phyloP scores from a whole-genome alignment of 139 green algal genomes.

The Eudorina sp. region DNA sequence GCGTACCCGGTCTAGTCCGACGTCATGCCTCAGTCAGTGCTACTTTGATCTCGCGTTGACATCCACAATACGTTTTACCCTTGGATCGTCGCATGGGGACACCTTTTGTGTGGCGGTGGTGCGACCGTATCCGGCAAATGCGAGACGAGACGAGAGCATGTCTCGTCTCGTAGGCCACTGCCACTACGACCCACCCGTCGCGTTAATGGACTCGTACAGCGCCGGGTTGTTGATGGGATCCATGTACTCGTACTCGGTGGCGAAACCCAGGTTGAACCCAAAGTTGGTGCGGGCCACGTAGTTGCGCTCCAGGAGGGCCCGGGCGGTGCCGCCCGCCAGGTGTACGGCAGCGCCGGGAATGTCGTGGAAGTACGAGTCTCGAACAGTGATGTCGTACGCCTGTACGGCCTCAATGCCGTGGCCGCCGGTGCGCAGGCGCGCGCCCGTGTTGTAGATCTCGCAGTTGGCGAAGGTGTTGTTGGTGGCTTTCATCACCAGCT shows the following conservation, averaged over 20 bases:
- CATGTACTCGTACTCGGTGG: slow-evolving; percentile 44
- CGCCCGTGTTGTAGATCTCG: slow-evolving; percentile 38
- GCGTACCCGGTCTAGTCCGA: no score
- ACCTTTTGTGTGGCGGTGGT: no score
- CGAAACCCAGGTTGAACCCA: slow-evolving; percentile 46
- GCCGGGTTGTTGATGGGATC: slow-evolving; percentile 27
- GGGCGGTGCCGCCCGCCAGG: slow-evolving; percentile 32
- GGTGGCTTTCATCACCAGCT: slow-evolving; percentile 36
- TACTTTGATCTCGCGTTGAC: no score
- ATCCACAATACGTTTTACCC: no score
- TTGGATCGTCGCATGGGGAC: no score
- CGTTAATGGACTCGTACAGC: slow-evolving; percentile 34
- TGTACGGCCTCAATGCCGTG: slow-evolving; percentile 45
- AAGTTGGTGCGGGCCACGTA: slow-evolving; percentile 13
- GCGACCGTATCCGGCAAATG: no score
- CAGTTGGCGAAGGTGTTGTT: slow-evolving; percentile 32
- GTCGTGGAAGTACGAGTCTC: slow-evolving; percentile 51
- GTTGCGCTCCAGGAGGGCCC: slow-evolving; percentile 28
- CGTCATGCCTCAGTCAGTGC: no score
- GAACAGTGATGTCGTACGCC: slow-evolving; percentile 32
- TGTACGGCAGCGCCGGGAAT: slow-evolving; percentile 27
- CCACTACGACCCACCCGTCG: not conserved
- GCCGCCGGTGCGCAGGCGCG: slow-evolving; percentile 15
- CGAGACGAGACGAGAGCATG: no score
- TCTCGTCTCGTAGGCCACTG: no score